phyloP scores from a whole-genome alignment of 2,329 filamentous ascomycete genomes.

The Stylonectria norvegica region DNA sequence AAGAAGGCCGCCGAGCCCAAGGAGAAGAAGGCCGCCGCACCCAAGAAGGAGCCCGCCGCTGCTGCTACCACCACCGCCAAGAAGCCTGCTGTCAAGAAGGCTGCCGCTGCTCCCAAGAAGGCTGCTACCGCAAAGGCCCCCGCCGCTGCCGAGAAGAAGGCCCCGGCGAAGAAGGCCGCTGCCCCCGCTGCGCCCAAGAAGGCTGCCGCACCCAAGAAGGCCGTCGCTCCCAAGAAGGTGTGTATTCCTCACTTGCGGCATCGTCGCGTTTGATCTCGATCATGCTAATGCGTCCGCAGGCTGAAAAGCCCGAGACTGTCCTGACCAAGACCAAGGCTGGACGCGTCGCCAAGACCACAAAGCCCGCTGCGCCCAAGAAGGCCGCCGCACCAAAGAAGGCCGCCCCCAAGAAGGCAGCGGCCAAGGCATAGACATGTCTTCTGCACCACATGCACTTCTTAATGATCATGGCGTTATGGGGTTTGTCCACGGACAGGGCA shows the following conservation, averaged over 20 bases:
- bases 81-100: constrained; percentile 33
- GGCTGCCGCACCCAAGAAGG: constrained; percentile 29
- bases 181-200: constrained; percentile 38
- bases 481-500: constrained; percentile 27
- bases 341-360: constrained; percentile 69
- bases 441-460: constrained; percentile 33
- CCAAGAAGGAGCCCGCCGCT: constrained; percentile 30
- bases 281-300: constrained; percentile 19
- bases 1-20: constrained; percentile 38
- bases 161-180: constrained; percentile 28
- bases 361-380: constrained; percentile 42
- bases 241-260: too few relatives aligned
- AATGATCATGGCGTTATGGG: constrained; percentile 37
- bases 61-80: constrained; percentile 27
- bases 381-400: constrained; percentile 44
- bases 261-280: constrained; percentile 34
- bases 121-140: constrained; percentile 29
- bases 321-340: constrained; percentile 83
- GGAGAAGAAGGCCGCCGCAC: constrained; percentile 28
- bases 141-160: constrained; percentile 27
- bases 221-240: constrained; percentile 23
- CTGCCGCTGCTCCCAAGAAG: constrained; percentile 29
- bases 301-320: constrained; percentile 63
- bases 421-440: constrained; percentile 35
- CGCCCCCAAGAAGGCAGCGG: constrained; percentile 42